Conservation (phyloP, 1,139 yeast genomes). For the Magnusiomyces suaveolens region DNA sequence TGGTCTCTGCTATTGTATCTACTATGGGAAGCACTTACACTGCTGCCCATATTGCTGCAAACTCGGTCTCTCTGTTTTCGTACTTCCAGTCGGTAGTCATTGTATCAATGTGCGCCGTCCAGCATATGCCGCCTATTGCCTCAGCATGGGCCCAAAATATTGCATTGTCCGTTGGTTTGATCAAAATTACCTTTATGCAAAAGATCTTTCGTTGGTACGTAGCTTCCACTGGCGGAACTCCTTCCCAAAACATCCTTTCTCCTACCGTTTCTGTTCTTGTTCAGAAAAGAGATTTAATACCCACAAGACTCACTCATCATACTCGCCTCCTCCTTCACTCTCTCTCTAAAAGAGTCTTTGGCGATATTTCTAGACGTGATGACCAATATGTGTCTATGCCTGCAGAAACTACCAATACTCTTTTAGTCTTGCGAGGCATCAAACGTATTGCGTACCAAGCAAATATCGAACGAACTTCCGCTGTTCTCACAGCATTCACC, state of each 20-base stretch:
- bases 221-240: constrained; percentile 86
- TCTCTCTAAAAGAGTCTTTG: background rate
- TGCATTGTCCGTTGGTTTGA: constrained; percentile 91
- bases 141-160: constrained; percentile 96
- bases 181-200: constrained; percentile 72
- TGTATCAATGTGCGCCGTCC: constrained; percentile 91
- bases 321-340: constrained; percentile 8
- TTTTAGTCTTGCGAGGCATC: constrained; percentile 68
- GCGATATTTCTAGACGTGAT: constrained; percentile 4
- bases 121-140: constrained; percentile 90
- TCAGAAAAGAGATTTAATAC: constrained; percentile 41
- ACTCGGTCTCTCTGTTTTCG: constrained; percentile 78
- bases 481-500: constrained; percentile 78
- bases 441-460: constrained; percentile 86
- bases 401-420: constrained; percentile 18
- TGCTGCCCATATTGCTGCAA: constrained; percentile 94
- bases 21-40: constrained; percentile 86
- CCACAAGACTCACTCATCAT: constrained; percentile 5
- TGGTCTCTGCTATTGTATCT: constrained; percentile 80
- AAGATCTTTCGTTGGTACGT: constrained; percentile 86
- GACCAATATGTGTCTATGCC: constrained; percentile 4
- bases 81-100: constrained; percentile 92
- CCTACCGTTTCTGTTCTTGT: constrained; percentile 57
- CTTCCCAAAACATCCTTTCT: constrained; percentile 54
- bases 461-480: constrained; percentile 70